These are phyloP conservation scores for Xylariaceae sp. DNA, from an alignment of 2,329 filamentous ascomycete genomes.

Conservation along the genomic window DNA sequence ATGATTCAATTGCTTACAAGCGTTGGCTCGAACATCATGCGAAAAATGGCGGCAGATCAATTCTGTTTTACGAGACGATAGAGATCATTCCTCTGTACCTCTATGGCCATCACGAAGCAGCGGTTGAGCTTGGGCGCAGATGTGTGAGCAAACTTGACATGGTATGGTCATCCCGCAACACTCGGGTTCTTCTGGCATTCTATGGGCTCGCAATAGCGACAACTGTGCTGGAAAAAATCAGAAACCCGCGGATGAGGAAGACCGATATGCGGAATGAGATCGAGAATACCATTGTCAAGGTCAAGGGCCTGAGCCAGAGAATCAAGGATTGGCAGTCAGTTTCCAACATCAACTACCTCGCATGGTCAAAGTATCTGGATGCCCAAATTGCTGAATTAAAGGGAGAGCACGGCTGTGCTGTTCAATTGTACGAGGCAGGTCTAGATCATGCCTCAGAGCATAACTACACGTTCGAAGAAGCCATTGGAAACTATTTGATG, in stretches of 20 bases:
- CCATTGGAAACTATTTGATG: slow-evolving; percentile 67
- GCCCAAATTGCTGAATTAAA: slow-evolving; percentile 64
- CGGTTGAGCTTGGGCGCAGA: slow-evolving; percentile 50
- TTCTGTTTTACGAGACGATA: slow-evolving; percentile 63
- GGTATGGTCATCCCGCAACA: slow-evolving; percentile 57
- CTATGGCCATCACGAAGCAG: slow-evolving; percentile 57
- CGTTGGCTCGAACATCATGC: slow-evolving; percentile 50
- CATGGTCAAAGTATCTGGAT: slow-evolving; percentile 63
- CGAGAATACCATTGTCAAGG: slow-evolving; percentile 45
- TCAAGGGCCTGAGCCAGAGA: slow-evolving; percentile 52
- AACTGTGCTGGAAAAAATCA: slow-evolving; percentile 44
- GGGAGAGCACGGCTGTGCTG: slow-evolving; percentile 50
- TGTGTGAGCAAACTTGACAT: slow-evolving; percentile 44
- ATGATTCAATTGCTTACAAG: slow-evolving; percentile 55
- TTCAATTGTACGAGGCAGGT: slow-evolving; percentile 63
- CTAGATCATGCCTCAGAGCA: slow-evolving; percentile 67
- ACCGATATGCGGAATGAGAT: slow-evolving; percentile 41
- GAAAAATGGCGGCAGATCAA: slow-evolving; percentile 57
- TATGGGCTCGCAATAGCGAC: slow-evolving; percentile 55
- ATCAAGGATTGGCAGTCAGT: slow-evolving; percentile 60
- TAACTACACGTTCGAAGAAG: slow-evolving; percentile 65
- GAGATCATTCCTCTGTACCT: slow-evolving; percentile 59
- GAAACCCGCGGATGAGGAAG: slow-evolving; percentile 42
- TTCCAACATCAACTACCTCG: slow-evolving; percentile 65
- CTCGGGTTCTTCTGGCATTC: slow-evolving; percentile 52